These are phyloP conservation scores for Colletotrichum cereale DNA, from an alignment of 2,329 filamentous ascomycete genomes.

Conservation along the genomic window DNA sequence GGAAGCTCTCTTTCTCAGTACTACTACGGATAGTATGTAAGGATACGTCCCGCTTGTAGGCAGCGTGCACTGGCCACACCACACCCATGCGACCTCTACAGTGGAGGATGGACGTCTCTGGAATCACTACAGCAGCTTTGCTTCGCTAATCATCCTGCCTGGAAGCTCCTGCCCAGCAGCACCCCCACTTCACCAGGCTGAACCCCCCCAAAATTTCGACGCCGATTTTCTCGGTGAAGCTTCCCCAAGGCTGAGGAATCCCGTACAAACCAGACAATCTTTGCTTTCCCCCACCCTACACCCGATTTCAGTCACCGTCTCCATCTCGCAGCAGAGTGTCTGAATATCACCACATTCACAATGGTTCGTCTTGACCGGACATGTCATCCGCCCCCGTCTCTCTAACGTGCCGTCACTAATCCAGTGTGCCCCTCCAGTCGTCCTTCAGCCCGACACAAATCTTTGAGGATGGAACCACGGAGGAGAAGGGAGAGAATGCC, in stretches of 20 bases:
- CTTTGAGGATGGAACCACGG: conserved; percentile 95
- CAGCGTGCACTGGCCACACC: conserved; percentile 14
- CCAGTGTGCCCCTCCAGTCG: conserved; percentile 49
- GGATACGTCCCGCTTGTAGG: not conserved
- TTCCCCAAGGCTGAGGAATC: conserved; percentile 39
- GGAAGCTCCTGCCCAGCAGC: conserved; percentile 33
- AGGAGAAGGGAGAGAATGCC: conserved; percentile 99
- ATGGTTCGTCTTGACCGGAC: conserved; percentile 26
- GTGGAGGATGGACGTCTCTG: conserved; percentile 38
- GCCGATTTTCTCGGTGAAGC: conserved; percentile 39
- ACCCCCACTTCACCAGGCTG: conserved; percentile 40
- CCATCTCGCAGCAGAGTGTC: conserved; percentile 31
- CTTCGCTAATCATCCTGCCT: conserved; percentile 32
- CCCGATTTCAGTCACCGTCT: conserved; percentile 26
- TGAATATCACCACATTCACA: conserved; percentile 27
- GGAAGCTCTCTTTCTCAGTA: not conserved
- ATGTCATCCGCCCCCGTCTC: not conserved
- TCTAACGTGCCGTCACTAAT: not conserved
- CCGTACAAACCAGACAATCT: conserved; percentile 32
- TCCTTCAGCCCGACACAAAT: conserved; percentile 94
- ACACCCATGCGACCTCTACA: conserved; percentile 2
- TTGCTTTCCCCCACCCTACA: conserved; percentile 24
- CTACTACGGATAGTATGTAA: too few species aligned
- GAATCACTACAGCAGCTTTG: conserved; percentile 28
- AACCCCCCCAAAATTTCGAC: conserved; percentile 40